Evolutionary conservation across 2,329 filamentous ascomycete species (phyloP), one percentile per base, ranked within the genome.

Genomic region (Pseudogymnoascus sp.): DNA sequence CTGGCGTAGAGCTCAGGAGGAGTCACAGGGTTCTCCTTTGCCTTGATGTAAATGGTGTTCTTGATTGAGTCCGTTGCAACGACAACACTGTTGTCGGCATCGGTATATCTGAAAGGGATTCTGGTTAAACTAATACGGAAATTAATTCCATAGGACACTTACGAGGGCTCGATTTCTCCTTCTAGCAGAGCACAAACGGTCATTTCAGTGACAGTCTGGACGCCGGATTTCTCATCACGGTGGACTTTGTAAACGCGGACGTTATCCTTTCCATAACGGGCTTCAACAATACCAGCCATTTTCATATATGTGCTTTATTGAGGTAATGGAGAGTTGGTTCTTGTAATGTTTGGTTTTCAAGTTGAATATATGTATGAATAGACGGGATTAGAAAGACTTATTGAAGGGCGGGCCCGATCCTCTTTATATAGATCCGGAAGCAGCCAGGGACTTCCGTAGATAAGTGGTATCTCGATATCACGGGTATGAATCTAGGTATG

Each of bases 61-160:
- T 99, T 99, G 80, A 98, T 96, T 26, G 92, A 93, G 78, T 99
- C 95, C 65, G 95, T 99, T 67, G 95, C 92, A 65, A 99, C 93
- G 64, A 99, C 86, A 68, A 96, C 90, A 71, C 88, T 90, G 83
- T 99, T 99, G 81, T 99, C 93, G 70, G 91, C 93, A 73, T 84
- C 77, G 66, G 93, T 99, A 83, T 96, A 99, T 68, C 91, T 96
- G 66, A 72, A 22, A 16, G 53, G 62, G 38, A 37, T 66, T 40
- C 74, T 63, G 72, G 67, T 62, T 63, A 35, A 46, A 19, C 53
- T 35, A 41, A 31, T 62, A 43, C 37, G 14, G 38, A 40, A 4
- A 4, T 16, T 62, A 31, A 14, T 50, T 53, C 33, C 43, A 14
- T 35, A 38, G 64, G 65, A 10, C 37, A 74, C 86, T 75, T 81